Conservation (phyloP, 192 early-diverging fungal genomes). For the Coemansia sp. region DNA sequence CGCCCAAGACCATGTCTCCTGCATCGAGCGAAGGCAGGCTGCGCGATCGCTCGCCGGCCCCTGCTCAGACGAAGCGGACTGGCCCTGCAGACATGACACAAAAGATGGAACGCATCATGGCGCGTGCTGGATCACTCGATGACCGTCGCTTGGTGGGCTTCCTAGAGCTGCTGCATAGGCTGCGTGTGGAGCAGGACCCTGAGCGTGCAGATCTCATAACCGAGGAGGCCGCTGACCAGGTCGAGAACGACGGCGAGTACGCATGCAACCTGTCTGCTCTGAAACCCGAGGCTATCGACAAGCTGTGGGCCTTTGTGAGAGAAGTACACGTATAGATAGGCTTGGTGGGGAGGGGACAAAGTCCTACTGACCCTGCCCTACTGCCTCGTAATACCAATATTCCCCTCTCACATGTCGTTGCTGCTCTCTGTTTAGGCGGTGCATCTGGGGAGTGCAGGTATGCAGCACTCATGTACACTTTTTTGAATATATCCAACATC, state of each 20-base stretch:
- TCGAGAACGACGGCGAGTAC: conserved; percentile 30
- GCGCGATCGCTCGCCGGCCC: background rate
- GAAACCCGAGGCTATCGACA: conserved; percentile 34
- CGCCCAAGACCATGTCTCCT: background rate
- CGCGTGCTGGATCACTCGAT: conserved; percentile 15
- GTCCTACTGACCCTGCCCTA: background rate
- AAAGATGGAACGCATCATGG: conserved; percentile 38
- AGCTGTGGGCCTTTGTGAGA: conserved; percentile 38
- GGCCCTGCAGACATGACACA: conserved; percentile 2
- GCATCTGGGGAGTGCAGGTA: background rate
- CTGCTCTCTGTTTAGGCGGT: background rate
- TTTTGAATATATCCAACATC: background rate
- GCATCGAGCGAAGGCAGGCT: conserved; percentile 1
- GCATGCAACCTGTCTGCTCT: conserved; percentile 32
- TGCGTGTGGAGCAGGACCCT: conserved; percentile 50
- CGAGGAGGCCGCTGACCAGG: conserved; percentile 22
- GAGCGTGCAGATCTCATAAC: conserved; percentile 29
- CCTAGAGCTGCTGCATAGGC: conserved; percentile 31
- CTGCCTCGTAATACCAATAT: background rate
- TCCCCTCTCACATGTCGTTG: background rate
- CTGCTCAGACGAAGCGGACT: conserved; percentile 3
- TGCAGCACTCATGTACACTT: background rate
- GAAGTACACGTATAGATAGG: background rate
- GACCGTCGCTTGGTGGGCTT: conserved; percentile 29
- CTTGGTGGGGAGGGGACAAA: background rate